Base-by-base conservation (phyloP, 805 yeast species). In the Candida nonsorbophila region DNA sequence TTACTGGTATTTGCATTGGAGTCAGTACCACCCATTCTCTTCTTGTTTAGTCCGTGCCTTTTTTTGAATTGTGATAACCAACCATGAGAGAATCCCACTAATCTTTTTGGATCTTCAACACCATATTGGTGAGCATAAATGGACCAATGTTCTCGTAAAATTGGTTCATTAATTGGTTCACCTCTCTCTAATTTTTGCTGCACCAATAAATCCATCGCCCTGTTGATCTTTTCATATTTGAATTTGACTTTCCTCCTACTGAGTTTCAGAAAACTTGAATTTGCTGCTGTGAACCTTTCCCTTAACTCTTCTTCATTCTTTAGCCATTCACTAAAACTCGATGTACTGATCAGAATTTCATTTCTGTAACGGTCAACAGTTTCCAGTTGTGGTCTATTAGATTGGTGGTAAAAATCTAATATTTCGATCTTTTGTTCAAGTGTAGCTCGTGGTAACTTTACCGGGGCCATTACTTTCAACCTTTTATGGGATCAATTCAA, bases 51-150 rank as follows among this genome's bases (percentile, higher is more conserved):
- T 1, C 72, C 77, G 42, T 75, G 79, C 28, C 80, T 52, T 39
- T 71, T 74, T 47, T 76, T 76, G 50, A 76, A 76, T 42, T 72
- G 78, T 8, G 72, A 58, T 24, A 76, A 50, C 82, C 82, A 76
- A 6, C 83, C 83, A 46, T 75, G 80, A 39, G 77, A 69, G 38
- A 74, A 76, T 10, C 67, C 61, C 16, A 61, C 64, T 32, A 70
- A 47, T 31, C 83, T 53, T 44, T 75, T 76, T 3, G 81, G 79
- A 41, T 76, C 78, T 6, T 67, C 72, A 2, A 76, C 79, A 7
- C 80, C 81, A 44, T 49, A 72, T 42, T 66, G 60, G 33, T 68
- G 68, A 2, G 79, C 81, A 42, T 61, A 72, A 17, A 62, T 52
- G 9, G 66, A 55, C 83, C 83, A 76, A 43, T 72, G 68, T 28